Base-by-base conservation (phyloP, 148 eudicot genomes). In the Nepenthes gracilis region DNA sequence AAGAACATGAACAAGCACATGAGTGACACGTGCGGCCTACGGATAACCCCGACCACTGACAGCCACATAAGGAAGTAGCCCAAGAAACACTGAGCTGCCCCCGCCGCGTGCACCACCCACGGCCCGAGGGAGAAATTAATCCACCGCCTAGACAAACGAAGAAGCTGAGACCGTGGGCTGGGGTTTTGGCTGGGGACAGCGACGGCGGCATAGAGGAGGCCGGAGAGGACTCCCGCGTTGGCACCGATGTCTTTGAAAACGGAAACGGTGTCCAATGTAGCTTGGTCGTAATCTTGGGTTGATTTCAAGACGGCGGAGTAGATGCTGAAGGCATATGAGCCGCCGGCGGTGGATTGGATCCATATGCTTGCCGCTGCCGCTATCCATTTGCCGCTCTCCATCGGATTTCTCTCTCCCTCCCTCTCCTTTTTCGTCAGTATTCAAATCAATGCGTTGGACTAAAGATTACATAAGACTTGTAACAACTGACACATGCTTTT, bases 171-270 rank as follows among this genome's bases (percentile, higher is more conserved):
- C 5, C 5, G n/a, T 6, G 6, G n/a, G 55, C 5, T 5, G 1
- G 47, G 38, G 9, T 47, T 51, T 32, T 56, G 32, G 33, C 57
- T 13, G 47, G 57, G 43, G 52, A 72, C 49, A 1, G 76, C 48
- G 15, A 64, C 77, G 60, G 81, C 67, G 62, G 91, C 55, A 81
- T 86, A 93, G 9, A 93, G 85, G 54, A 93, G 51, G 57, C 96
- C 98, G 62, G 98, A 88, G 36, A 93, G 60, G 12, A 86, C 53
- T 2, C 98, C 98, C 63, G 84, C 85, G 81, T 93, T 88, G 33
- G 98, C 83, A 43, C 98, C 96, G 63, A 93, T 86, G 66, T 93
- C 98, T 52, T 88, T 84, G 80, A 93, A 93, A 57, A 93, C 96
- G 33, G 96, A 86, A 62, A 93, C 73, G 9, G 80, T 86, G 87